Percentiles rank a stretch among this genome's conserved stretches.
These are phyloP conservation scores for Hyaloscypha hepaticicola DNA, from an alignment of 495 filamentous ascomycete genomes.

Conservation along the genomic window DNA sequence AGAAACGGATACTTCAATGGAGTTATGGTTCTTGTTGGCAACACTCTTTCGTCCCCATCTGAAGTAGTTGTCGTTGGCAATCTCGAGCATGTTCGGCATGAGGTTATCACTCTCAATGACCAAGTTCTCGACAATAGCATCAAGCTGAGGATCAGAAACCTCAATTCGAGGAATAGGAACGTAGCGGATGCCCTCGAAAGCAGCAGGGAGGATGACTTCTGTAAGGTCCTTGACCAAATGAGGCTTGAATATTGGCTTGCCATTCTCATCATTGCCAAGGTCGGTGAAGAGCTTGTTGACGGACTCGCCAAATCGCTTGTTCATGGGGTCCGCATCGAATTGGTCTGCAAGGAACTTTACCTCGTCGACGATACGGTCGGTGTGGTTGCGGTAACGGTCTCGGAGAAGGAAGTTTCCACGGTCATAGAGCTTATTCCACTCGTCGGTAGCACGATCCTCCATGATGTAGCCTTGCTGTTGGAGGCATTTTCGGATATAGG, in stretches of 20 bases:
- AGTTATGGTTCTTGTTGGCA: constrained; percentile 77
- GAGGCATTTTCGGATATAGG: constrained; percentile 78
- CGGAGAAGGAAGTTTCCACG: constrained; percentile 85
- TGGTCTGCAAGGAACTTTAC: constrained; percentile 84
- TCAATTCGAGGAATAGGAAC: constrained; percentile 94
- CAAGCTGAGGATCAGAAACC: constrained; percentile 80
- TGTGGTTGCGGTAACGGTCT: constrained; percentile 83
- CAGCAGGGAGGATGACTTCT: constrained; percentile 78
- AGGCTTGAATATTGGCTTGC: constrained; percentile 86
- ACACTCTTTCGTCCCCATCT: constrained; percentile 88
- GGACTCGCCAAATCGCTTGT: constrained; percentile 72
- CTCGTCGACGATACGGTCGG: constrained; percentile 85
- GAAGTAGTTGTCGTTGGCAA: constrained; percentile 88
- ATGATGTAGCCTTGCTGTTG: constrained; percentile 90
- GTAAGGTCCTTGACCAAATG: constrained; percentile 86
- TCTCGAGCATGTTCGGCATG: constrained; percentile 90
- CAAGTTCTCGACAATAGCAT: constrained; percentile 90
- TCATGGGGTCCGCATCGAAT: constrained; percentile 84
- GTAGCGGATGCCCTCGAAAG: constrained; percentile 87
- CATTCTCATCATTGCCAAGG: constrained; percentile 79
- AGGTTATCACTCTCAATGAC: constrained; percentile 96
- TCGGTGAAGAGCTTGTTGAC: constrained; percentile 84
- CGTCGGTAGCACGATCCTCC: constrained; percentile 72
- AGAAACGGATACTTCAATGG: constrained; percentile 78
- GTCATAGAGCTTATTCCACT: constrained; percentile 86